Evolutionary conservation across 1,139 yeast genomes (phyloP), one percentile per base, ranked within the genome.

Genomic region (Geotrichum aggregatum): DNA sequence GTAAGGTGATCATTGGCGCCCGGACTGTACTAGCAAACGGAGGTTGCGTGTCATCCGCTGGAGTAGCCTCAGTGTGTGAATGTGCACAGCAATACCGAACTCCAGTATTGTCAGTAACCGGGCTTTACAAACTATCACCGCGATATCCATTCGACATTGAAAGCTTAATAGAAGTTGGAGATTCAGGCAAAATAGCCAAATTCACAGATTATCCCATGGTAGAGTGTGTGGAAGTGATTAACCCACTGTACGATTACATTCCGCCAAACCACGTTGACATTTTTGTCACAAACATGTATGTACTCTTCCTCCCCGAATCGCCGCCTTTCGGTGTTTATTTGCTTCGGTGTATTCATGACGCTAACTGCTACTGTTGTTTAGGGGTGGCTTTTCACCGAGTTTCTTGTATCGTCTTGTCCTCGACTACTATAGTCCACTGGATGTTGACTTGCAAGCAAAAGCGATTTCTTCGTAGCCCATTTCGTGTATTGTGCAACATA

Each of bases 91-190:
- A 87, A 66, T 91, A 87, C 69, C 80, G 83, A 63, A 92, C 97
- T 6, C 98, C 98, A 0, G 98, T 94, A 4, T 85, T 94, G 66
- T 92, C 95, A 0, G 95, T 91, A 42, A 91, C 97, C 1, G 98
- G 98, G 35, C 76, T 92, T 54, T 92, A 87, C 75, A 92, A 92
- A 70, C 76, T 94, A 54, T 86, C 96, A 3, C 98, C 98, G 24
- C 75, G 87, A 55, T 92, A 94, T 66, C 98, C 99, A 34, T 91
- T 87, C 68, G 94, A 89, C 64, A 79, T 88, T 56, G 95, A 87
- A 63, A 84, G 84, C 61, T 75, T 92, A 61, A 83, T 92, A 50
- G 98, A 92, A 70, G 92, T 91, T 52, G 98, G 98, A 24, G 92
- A 92, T 64, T 83, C 96, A 1, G 92, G 95, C 19, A 84, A 83